Base-by-base conservation (phyloP, 2,329 filamentous ascomycete genomes). In the Penicillium sp. region DNA sequence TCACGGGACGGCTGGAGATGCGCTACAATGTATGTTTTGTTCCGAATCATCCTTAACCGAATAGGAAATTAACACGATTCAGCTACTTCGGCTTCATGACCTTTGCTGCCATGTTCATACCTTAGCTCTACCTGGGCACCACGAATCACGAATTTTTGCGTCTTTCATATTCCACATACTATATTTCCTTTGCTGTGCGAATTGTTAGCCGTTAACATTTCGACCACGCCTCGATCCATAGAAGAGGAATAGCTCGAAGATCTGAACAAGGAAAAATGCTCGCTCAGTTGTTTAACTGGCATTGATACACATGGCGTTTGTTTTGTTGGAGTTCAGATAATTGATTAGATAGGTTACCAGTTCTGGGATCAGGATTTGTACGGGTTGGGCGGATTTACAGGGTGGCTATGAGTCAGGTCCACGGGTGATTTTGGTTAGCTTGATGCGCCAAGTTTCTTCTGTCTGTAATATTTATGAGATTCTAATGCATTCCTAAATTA, bases 71-170 rank as follows among this genome's bases (percentile, higher is more conserved):
- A 4, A 49, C 47, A 18, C 34, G 18, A 49, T 15, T 10, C 34
- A 74, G 72, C 52, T 74, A 74, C 51, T 73, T 74, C 41, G 68
- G 67, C 4, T 73, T 73, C 44, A 74, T 74, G 72, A 60, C 66
- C 36, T 44, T 68, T 4, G 66, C 70, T 15, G 72, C 72, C 18
- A 66, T 74, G 57, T 69, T 72, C 47, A 70, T 74, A 50, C 66
- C 66, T 31, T 73, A 59, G 64, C 12, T 7, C 24, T 24, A 26
- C 8, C 6, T n/a, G 15, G 39, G 42, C 16, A 51, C 31, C 23
- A 12, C 18, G 4, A 21, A 21, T 39, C 6, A 39, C 36, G 36
- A 39, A 21, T 39, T 21, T 39, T 39, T 39, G 16, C 36, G 16
- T 39, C 16, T 39, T 21, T 39, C 36, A 39, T 39, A 12, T 13